A percentile compares a stretch with the other conserved stretches of the same genome.
These are phyloP conservation scores for Pyrus betulifolia DNA, from an alignment of 306 rosid species.

Conservation along the genomic window DNA sequence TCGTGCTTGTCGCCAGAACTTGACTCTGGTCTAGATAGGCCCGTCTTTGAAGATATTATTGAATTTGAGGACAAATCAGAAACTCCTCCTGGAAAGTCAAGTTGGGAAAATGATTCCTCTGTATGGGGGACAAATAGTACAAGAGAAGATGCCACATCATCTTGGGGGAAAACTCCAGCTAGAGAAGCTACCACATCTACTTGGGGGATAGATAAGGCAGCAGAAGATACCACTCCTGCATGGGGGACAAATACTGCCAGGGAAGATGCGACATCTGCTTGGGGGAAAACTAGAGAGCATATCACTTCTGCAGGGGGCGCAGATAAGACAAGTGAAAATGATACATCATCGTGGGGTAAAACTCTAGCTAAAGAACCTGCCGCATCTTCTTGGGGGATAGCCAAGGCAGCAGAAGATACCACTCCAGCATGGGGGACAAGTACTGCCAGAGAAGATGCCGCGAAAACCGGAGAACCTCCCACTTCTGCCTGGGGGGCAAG, in stretches of 20 bases:
- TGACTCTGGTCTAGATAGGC: slow-evolving; percentile 42
- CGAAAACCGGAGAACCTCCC: neutral
- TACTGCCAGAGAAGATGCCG: neutral
- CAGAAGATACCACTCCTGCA: neutral
- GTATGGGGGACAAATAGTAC: neutral
- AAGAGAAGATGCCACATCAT: neutral
- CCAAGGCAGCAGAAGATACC: neutral
- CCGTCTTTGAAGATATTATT: slow-evolving; percentile 61
- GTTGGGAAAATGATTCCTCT: slow-evolving; percentile 26
- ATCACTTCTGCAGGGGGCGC: neutral
- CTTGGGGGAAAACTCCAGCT: neutral
- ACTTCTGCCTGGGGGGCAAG: slow-evolving; percentile 2
- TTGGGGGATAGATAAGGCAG: neutral
- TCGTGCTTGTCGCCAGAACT: slow-evolving; percentile 52
- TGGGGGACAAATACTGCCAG: neutral
- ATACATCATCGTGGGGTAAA: neutral
- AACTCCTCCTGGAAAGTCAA: slow-evolving; percentile 18
- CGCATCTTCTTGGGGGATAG: slow-evolving; percentile 1
- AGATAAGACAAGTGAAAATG: neutral
- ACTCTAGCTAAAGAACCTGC: neutral
- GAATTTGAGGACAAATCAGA: slow-evolving; percentile 28
- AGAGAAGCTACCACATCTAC: neutral
- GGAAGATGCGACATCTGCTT: neutral
- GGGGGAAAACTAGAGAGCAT: neutral
- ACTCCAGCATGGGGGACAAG: neutral